Percentiles rank a stretch among this genome's conserved stretches.
phyloP scores from a whole-genome alignment of 1,139 yeast genomes.

The Pichia inconspicua region DNA sequence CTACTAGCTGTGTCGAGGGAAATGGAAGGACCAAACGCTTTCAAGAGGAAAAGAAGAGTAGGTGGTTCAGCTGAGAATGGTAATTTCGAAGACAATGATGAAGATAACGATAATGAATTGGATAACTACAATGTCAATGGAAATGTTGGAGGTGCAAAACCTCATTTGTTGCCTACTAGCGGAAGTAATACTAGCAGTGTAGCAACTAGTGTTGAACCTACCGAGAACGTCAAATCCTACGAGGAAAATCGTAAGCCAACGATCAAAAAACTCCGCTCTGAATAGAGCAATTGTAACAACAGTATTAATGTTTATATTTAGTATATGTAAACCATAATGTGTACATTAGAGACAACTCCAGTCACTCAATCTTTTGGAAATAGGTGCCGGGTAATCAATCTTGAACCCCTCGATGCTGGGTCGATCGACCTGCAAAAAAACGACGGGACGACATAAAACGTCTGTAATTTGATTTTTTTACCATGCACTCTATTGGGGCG shows the following conservation, averaged over 20 bases:
- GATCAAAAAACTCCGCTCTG: background rate
- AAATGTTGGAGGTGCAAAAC: background rate
- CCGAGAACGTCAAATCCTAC: background rate
- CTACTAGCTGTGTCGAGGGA: conserved; percentile 75
- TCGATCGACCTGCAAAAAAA: background rate
- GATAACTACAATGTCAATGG: background rate
- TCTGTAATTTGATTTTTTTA: no score
- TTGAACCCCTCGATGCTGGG: background rate
- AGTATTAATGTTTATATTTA: no score
- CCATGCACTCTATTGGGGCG: background rate
- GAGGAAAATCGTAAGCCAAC: background rate
- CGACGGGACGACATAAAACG: background rate
- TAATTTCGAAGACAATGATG: background rate
- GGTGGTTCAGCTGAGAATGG: background rate
- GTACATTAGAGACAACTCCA: background rate
- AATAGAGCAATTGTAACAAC: background rate
- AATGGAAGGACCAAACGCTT: conserved; percentile 55
- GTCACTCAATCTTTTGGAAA: no score
- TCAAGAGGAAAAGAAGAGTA: conserved; percentile 30
- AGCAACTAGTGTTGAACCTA: background rate
- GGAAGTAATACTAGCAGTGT: background rate
- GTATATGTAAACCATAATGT: background rate
- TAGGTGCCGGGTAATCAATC: background rate
- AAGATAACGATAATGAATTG: background rate
- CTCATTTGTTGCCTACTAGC: background rate